phyloP scores from a whole-genome alignment of 2,329 filamentous ascomycete genomes.

The Fusarium papillatum region DNA sequence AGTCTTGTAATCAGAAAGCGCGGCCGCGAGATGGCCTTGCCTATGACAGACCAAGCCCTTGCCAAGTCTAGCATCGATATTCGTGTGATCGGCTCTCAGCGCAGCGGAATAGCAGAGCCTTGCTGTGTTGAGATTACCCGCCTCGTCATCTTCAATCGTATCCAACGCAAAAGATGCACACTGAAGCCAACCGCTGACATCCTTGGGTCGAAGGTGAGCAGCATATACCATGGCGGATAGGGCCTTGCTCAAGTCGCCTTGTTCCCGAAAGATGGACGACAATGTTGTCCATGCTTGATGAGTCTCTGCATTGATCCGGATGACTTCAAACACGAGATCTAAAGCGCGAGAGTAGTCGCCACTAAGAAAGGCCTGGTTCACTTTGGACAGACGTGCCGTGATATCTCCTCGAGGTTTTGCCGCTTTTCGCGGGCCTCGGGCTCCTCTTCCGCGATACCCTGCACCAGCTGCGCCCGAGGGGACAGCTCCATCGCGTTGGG shows the following conservation, averaged over 20 bases:
- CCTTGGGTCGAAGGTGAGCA: conserved; percentile 73
- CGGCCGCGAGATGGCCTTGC: conserved; percentile 65
- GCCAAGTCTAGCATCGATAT: conserved; percentile 69
- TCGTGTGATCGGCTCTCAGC: conserved; percentile 68
- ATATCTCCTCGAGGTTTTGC: conserved; percentile 80
- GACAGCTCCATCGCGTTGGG: conserved; percentile 48
- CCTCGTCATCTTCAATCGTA: conserved; percentile 61
- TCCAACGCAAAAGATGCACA: conserved; percentile 70
- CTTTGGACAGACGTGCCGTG: conserved; percentile 74
- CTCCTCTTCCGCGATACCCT: conserved; percentile 45
- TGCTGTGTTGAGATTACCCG: conserved; percentile 65
- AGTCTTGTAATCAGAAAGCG: conserved; percentile 69
- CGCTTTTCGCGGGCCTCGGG: conserved; percentile 67
- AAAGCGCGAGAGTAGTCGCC: conserved; percentile 72
- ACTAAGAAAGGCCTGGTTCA: conserved; percentile 76
- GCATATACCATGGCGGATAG: conserved; percentile 72
- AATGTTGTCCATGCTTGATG: conserved; percentile 75
- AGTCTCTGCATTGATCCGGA: conserved; percentile 77
- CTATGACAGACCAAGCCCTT: conserved; percentile 71
- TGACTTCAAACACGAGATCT: conserved; percentile 71
- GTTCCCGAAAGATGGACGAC: conserved; percentile 72
- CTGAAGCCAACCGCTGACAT: conserved; percentile 70
- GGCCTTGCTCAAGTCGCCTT: conserved; percentile 68
- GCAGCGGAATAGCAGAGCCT: conserved; percentile 72
- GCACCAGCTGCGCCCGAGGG: conserved; percentile 33